Percentiles rank a stretch among this genome's conserved stretches.
Conservation (phyloP, 139 green algal genomes). For the Ettlia oleoabundans region DNA sequence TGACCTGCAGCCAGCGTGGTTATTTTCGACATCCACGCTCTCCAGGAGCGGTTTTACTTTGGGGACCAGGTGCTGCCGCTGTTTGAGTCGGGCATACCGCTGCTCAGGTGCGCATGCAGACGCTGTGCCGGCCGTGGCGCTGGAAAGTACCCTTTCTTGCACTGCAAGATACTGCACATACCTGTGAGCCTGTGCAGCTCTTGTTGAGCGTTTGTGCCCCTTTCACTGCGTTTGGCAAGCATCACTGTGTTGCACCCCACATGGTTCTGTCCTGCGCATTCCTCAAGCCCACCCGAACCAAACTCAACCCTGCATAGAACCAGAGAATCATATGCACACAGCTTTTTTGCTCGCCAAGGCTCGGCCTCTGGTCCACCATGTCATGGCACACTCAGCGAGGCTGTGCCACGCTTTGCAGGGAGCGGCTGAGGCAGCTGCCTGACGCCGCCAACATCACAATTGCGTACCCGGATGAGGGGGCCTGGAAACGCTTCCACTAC, state of each 20-base stretch:
- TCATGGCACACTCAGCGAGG: not conserved
- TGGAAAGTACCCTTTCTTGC: no score
- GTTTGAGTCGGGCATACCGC: slow-evolving; percentile 95
- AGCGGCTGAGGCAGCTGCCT: slow-evolving; percentile 72
- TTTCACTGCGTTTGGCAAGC: no score
- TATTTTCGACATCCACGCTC: slow-evolving; percentile 99
- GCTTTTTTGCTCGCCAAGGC: no score
- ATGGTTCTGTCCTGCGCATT: no score
- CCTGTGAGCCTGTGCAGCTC: no score
- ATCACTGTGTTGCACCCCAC: no score
- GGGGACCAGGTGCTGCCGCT: slow-evolving; percentile 95
- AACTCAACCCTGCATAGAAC: no score
- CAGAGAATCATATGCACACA: no score
- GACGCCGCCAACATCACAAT: slow-evolving; percentile 91
- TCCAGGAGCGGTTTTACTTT: slow-evolving; percentile 99
- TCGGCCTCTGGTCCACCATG: no score
- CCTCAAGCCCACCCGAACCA: no score
- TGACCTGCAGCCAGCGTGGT: slow-evolving; percentile 66
- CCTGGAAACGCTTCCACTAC: slow-evolving; percentile 99
- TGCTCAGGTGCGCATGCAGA: slow-evolving; percentile 64
- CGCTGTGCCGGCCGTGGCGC: not conserved
- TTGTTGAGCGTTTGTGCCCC: no score
- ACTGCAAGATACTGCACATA: no score
- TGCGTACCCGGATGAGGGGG: slow-evolving; percentile 98
- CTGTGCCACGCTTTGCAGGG: not conserved